phyloP scores from a whole-genome alignment of 441 rosid species.

The Breynia disticha region DNA sequence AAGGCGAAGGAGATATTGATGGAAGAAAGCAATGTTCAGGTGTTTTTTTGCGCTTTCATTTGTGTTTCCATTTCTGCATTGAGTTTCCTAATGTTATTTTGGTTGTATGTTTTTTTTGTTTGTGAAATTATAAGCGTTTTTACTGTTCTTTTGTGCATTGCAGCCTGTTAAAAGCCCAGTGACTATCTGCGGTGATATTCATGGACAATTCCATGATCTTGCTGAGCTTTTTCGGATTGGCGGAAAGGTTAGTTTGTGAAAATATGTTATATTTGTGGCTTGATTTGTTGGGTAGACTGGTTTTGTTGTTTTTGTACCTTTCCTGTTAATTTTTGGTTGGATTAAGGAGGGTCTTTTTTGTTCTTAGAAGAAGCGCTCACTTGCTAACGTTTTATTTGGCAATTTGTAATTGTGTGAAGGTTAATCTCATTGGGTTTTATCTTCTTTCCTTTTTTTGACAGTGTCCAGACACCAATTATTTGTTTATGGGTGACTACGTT shows the following conservation, averaged over 20 bases:
- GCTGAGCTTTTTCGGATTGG: constrained; percentile 94
- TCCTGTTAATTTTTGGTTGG: no score
- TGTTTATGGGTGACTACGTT: constrained; percentile 76
- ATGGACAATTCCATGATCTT: constrained; percentile 92
- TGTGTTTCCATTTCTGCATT: no score
- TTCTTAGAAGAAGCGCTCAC: no score
- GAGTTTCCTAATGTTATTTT: no score
- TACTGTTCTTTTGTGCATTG: constrained; percentile 12
- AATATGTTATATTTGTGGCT: neutral
- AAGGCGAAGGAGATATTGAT: constrained; percentile 73
- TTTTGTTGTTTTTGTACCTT: neutral
- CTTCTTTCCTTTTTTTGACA: constrained; percentile 17
- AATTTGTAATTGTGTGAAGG: no score
- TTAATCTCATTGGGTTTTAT: neutral
- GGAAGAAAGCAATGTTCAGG: constrained; percentile 79
- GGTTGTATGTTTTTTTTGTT: neutral
- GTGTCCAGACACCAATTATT: constrained; percentile 73
- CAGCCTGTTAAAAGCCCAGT: constrained; percentile 94
- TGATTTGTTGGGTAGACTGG: neutral
- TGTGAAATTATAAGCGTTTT: neutral
- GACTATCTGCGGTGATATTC: constrained; percentile 89
- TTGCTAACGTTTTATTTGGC: no score
- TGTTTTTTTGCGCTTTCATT: constrained; percentile 5
- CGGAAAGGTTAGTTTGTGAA: constrained; percentile 51
- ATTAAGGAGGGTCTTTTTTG: no score